Base-by-base conservation (phyloP, 371 early-diverging fungal genomes). In the Mucor racemosus region DNA sequence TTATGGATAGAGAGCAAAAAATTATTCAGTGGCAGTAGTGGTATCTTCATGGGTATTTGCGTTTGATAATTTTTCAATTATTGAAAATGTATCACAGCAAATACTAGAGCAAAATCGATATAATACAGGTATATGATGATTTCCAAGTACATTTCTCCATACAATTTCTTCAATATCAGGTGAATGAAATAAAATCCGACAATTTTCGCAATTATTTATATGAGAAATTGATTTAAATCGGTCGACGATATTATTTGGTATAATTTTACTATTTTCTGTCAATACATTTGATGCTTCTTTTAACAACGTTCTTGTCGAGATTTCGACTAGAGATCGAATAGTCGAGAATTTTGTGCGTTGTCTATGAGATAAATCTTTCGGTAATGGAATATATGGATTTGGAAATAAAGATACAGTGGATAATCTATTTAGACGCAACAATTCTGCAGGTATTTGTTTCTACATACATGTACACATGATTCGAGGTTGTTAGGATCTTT, bases 21-120 rank as follows among this genome's bases (percentile, higher is more conserved):
- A 26, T 42, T 41, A 60, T 31, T 31, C 57, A 36, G 39, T 57
- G 39, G 40, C 15, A 58, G 46, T 46, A 42, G n/a, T 9, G 62
- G 35, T 48, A 48, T 48, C 48, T 48, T 36, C 36, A 38, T 38
- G 48, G 4, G 48, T 48, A 17, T 48, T 48, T n/a, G 48, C 19
- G 19, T 19, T 48, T 48, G 48, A 17, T 48, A 48, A 19, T 9
- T 48, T 48, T 17, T 48, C 48, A 48, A 48, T 50, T 7, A 62
- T 19, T 6, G 48, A 34, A 17, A 26, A 50, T 5, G 46, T 60
- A 19, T 64, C 31, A 38, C 71, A 58, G 50, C 81, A 80, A 4
- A 53, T 34, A 1, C 64, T 53, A 9, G 81, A 81, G 42, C 81
- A 81, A 44, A 76, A 78, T 38, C 81, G 67, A 62, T 71, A 73